Percentiles rank a stretch among this genome's conserved stretches.
Evolutionary conservation across 176 grass and related monocot species (phyloP).

Genomic region (Cenchrus fungigraminus): DNA sequence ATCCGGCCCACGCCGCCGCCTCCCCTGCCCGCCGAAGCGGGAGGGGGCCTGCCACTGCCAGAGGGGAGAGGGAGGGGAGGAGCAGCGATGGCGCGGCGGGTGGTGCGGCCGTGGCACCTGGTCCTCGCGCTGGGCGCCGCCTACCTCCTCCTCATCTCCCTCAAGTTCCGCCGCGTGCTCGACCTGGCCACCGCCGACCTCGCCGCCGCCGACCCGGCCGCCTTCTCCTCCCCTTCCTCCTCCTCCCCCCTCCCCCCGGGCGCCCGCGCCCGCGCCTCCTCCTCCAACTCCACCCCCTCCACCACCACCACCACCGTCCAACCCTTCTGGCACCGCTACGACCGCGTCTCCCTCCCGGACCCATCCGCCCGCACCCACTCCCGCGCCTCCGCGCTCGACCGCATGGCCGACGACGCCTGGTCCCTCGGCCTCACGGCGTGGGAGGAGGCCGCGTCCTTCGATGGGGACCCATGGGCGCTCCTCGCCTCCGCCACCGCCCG

Average conservation of each 20-base stretch:
- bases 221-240: conserved; percentile 49
- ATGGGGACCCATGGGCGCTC: conserved; percentile 53
- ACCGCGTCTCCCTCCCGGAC: conserved; percentile 53
- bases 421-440: conserved; percentile 70
- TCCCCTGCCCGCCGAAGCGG: not conserved
- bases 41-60: too few relatives aligned
- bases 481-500: conserved; percentile 31
- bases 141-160: conserved; percentile 84
- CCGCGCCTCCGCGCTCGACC: conserved; percentile 54
- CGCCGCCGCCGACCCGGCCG: conserved; percentile 39
- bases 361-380: conserved; percentile 21
- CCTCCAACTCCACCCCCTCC: conserved; percentile 8
- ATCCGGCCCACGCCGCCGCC: conserved; percentile 8
- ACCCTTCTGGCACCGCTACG: conserved; percentile 66
- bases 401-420: conserved; percentile 88
- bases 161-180: conserved; percentile 91
- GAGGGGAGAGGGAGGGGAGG: not conserved
- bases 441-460: conserved; percentile 57
- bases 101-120: conserved; percentile 80
- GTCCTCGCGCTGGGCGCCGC: conserved; percentile 55
- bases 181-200: conserved; percentile 69
- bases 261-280: not conserved
- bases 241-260: conserved; percentile 35
- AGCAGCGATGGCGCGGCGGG: conserved; percentile 54
- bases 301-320: conserved; percentile 30